Evolutionary conservation across 352 stramenopile genomes (phyloP).

Genomic region (Phytophthora cactorum): DNA sequence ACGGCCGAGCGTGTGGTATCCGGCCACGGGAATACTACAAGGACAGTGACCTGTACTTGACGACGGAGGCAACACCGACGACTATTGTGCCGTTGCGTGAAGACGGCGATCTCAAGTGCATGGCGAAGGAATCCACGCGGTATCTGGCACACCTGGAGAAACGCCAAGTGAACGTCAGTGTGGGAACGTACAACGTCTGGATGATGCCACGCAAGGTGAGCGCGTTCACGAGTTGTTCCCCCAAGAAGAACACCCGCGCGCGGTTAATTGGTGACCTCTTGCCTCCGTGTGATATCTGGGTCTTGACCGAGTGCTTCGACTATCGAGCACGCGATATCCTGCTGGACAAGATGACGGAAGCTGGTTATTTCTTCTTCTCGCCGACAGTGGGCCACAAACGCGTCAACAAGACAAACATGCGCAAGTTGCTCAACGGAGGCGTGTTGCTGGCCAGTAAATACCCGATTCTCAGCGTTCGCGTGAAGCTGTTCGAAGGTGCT

Average conservation of each 20-base stretch:
- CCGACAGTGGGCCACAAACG: slow-evolving; percentile 77
- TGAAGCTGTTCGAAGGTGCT: slow-evolving; percentile 75
- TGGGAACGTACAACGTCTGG: slow-evolving; percentile 87
- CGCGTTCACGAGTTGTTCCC: slow-evolving; percentile 69
- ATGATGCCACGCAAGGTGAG: slow-evolving; percentile 85
- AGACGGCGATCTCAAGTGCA: slow-evolving; percentile 65
- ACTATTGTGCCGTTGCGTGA: slow-evolving; percentile 78
- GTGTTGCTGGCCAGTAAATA: slow-evolving; percentile 77
- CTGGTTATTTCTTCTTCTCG: slow-evolving; percentile 77
- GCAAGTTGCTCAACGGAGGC: slow-evolving; percentile 76
- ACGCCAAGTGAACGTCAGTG: slow-evolving; percentile 55
- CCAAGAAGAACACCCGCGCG: slow-evolving; percentile 81
- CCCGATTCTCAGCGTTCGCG: slow-evolving; percentile 72
- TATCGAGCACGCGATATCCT: slow-evolving; percentile 69
- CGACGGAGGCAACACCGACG: slow-evolving; percentile 53
- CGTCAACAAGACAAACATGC: slow-evolving; percentile 64
- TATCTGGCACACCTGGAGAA: slow-evolving; percentile 65
- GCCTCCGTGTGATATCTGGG: slow-evolving; percentile 71
- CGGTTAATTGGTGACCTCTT: slow-evolving; percentile 73
- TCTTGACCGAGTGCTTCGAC: slow-evolving; percentile 86
- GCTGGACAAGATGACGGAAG: slow-evolving; percentile 64
- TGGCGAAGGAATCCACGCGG: slow-evolving; percentile 76
- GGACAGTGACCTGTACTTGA: slow-evolving; percentile 78
- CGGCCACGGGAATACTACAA: slow-evolving; percentile 80
- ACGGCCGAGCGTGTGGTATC: slow-evolving; percentile 62